A percentile compares a stretch with the other conserved stretches of the same genome.
Conservation (phyloP, 352 stramenopile genomes). For the Phytophthora agathidicida region DNA sequence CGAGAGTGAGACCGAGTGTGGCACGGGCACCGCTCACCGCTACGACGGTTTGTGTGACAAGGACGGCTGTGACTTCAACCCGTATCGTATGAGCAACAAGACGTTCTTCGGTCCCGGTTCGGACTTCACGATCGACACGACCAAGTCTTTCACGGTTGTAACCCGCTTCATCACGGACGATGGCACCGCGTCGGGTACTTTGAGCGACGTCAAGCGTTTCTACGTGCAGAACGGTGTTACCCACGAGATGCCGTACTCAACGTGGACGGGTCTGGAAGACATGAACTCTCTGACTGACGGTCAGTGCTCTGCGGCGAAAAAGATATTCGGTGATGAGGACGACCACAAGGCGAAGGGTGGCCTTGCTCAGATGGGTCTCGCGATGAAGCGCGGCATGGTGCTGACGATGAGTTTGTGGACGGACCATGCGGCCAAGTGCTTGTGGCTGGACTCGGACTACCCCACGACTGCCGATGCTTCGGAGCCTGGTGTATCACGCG, state of each 20-base stretch:
- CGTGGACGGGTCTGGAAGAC: conserved; percentile 11
- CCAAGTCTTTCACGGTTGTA: conserved; percentile 28
- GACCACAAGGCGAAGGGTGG: conserved; percentile 41
- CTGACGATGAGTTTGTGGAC: conserved; percentile 74
- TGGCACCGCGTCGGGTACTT: conserved; percentile 13
- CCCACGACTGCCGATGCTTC: conserved; percentile 35
- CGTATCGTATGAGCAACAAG: conserved; percentile 35
- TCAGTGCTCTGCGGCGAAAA: conserved; percentile 28
- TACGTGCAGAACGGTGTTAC: conserved; percentile 25
- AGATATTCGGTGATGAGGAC: conserved; percentile 50
- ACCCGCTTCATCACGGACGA: conserved; percentile 36
- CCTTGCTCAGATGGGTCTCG: conserved; percentile 45
- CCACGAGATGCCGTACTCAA: conserved; percentile 23
- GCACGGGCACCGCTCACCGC: conserved; percentile 2
- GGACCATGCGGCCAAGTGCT: conserved; percentile 51
- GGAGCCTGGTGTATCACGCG: conserved; percentile 50
- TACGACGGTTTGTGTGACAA: conserved; percentile 35
- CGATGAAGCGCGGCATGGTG: conserved; percentile 63
- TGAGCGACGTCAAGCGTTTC: conserved; percentile 23
- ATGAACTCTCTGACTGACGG: conserved; percentile 30
- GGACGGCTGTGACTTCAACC: conserved; percentile 35
- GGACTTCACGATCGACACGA: conserved; percentile 28
- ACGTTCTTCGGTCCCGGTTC: conserved; percentile 30
- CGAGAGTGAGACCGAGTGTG: conserved; percentile 19
- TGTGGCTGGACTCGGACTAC: conserved; percentile 73